These are phyloP conservation scores for Tulasnella sp. DNA, from an alignment of 768 basidiomycete species.

Conservation along the genomic window DNA sequence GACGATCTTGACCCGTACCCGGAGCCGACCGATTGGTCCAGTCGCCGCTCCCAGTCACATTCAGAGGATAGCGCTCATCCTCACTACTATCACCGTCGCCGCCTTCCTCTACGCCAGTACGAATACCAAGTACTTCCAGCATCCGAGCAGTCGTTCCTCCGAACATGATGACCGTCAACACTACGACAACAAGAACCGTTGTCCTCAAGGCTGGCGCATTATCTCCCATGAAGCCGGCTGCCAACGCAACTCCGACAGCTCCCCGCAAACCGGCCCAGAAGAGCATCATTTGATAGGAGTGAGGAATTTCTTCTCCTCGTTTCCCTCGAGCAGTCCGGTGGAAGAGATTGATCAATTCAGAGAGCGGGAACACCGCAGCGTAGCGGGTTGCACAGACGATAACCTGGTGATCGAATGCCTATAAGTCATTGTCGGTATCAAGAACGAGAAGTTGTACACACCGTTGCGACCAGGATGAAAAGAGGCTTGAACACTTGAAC, in stretches of 20 bases:
- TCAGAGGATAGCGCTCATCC: constrained; percentile 22
- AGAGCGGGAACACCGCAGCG: constrained; percentile 89
- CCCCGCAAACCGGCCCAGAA: constrained; percentile 98
- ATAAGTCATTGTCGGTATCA: not conserved
- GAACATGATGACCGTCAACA: constrained; percentile 87
- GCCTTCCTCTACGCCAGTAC: constrained; percentile 91
- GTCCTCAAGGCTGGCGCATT: constrained; percentile 85
- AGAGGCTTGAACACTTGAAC: constrained; percentile 84
- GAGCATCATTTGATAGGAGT: constrained; percentile 99
- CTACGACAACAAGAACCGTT: constrained; percentile 91
- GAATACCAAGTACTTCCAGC: constrained; percentile 93
- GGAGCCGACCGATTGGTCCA: not conserved
- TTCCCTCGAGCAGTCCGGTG: constrained; percentile 74
- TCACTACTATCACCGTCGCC: constrained; percentile 43
- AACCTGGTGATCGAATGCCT: constrained; percentile 27
- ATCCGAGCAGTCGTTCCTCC: constrained; percentile 96
- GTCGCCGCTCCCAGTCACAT: not conserved
- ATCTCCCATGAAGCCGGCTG: constrained; percentile 88
- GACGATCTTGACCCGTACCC: not conserved
- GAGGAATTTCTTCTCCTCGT: constrained; percentile 81
- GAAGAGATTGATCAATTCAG: constrained; percentile 90
- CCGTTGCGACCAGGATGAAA: constrained; percentile 84
- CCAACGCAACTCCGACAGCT: constrained; percentile 94
- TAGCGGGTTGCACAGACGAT: constrained; percentile 93
- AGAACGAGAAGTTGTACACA: constrained; percentile 19